Evolutionary conservation across 2,329 filamentous ascomycete genomes (phyloP).

Genomic region (Trichoderma sp.): DNA sequence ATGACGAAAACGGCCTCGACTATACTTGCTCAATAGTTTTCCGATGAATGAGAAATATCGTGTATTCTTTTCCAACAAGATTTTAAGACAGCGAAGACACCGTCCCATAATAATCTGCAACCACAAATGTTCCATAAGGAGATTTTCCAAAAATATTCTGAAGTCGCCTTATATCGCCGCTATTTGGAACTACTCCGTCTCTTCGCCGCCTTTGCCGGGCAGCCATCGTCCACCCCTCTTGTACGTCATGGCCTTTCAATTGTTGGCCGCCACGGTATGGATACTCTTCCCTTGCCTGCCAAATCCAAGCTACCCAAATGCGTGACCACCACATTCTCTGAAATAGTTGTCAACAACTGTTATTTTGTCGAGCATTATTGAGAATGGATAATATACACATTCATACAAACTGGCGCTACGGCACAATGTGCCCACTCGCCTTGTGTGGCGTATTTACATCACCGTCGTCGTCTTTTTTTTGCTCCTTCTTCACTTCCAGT

Average conservation of each 20-base stretch:
- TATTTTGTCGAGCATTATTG: neutral
- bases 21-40: neutral
- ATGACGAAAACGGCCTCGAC: neutral
- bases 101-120: neutral
- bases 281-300: neutral
- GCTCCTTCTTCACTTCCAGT: neutral
- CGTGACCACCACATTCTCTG: neutral
- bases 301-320: neutral
- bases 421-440: neutral
- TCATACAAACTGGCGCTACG: neutral
- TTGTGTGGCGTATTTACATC: neutral
- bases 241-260: neutral
- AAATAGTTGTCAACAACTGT: neutral
- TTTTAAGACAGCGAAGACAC: neutral
- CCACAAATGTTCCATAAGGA: neutral
- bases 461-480: neutral
- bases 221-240: neutral
- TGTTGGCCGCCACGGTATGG: neutral
- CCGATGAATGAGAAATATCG: neutral
- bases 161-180: too few species aligned
- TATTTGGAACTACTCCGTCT: too few species aligned
- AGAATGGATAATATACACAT: neutral
- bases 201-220: neutral
- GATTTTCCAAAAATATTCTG: too few species aligned
- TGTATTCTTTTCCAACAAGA: neutral